A percentile compares a stretch with the other conserved stretches of the same genome.
Conservation (phyloP, 139 green algal species). For the Pleodorina starrii region DNA sequence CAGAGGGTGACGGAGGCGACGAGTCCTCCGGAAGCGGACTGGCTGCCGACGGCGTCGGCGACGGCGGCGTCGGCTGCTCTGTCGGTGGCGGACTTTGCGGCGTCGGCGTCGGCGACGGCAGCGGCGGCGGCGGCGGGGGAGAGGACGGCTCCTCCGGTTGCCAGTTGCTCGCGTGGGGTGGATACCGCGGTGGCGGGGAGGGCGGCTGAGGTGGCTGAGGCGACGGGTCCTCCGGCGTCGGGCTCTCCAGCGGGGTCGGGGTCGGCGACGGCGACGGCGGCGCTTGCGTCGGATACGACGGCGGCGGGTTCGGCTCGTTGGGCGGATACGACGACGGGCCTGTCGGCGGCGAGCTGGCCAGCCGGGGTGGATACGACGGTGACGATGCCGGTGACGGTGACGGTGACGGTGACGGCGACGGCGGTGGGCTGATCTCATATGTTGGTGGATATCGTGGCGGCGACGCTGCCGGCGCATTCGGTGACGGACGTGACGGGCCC, state of each 20-base stretch:
- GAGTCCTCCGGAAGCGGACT: neutral
- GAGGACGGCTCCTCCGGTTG: too few relatives aligned
- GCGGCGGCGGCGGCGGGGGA: too few relatives aligned
- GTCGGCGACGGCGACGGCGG: neutral
- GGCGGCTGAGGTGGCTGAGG: too few relatives aligned
- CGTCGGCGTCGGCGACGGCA: neutral
- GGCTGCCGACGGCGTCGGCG: neutral
- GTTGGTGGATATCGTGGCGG: neutral
- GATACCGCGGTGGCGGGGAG: too few relatives aligned
- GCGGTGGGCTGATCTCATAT: neutral
- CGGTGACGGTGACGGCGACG: too few relatives aligned
- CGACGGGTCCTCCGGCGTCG: too few relatives aligned
- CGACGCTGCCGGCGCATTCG: neutral
- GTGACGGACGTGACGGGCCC: neutral
- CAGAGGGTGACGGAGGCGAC: neutral
- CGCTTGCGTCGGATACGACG: neutral
- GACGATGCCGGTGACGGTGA: neutral
- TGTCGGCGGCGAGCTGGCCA: neutral
- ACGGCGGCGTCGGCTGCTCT: neutral
- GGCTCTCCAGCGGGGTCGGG: neutral
- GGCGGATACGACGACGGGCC: neutral
- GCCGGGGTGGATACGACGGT: too few relatives aligned
- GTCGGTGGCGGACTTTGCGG: neutral
- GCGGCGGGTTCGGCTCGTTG: neutral
- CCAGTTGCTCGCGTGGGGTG: too few relatives aligned